phyloP scores from a whole-genome alignment of 768 basidiomycete species.

The Boletus speciosus region DNA sequence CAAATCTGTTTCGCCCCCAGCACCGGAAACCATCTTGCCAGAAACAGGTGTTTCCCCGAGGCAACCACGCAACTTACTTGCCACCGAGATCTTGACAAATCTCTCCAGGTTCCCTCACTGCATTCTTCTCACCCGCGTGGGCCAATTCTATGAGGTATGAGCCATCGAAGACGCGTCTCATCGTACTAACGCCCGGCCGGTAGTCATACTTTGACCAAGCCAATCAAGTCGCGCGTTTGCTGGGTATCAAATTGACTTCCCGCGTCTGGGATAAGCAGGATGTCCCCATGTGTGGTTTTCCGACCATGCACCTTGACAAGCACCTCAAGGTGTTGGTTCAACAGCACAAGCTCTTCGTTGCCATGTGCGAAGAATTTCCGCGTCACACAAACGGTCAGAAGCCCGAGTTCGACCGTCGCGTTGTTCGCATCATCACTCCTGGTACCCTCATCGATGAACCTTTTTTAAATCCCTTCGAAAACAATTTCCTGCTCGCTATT shows the following conservation, averaged over 20 bases:
- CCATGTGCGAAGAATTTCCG: constrained; percentile 91
- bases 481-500: constrained; percentile 85
- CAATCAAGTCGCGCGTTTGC: constrained; percentile 63
- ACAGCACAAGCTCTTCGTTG: constrained; percentile 79
- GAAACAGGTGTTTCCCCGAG: constrained; percentile 4
- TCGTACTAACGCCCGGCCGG: constrained; percentile 5
- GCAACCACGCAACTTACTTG: constrained; percentile 50
- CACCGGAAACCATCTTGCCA: neutral
- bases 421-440: constrained; percentile 85
- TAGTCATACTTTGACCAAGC: constrained; percentile 97
- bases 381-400: constrained; percentile 47
- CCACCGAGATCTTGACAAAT: constrained; percentile 68
- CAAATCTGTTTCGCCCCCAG: neutral
- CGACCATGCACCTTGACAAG: constrained; percentile 78
- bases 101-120: constrained; percentile 80
- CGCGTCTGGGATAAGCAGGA: constrained; percentile 68
- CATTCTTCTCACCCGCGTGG: constrained; percentile 86
- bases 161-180: neutral
- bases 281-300: constrained; percentile 90
- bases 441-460: constrained; percentile 92
- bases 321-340: constrained; percentile 85
- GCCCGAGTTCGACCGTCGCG: constrained; percentile 70
- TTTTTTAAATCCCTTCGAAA: constrained; percentile 81
- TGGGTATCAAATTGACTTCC: constrained; percentile 81
- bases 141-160: constrained; percentile 90